Evolutionary conservation across 139 green algal genomes (phyloP).

Genomic region (Closterium sp.): DNA sequence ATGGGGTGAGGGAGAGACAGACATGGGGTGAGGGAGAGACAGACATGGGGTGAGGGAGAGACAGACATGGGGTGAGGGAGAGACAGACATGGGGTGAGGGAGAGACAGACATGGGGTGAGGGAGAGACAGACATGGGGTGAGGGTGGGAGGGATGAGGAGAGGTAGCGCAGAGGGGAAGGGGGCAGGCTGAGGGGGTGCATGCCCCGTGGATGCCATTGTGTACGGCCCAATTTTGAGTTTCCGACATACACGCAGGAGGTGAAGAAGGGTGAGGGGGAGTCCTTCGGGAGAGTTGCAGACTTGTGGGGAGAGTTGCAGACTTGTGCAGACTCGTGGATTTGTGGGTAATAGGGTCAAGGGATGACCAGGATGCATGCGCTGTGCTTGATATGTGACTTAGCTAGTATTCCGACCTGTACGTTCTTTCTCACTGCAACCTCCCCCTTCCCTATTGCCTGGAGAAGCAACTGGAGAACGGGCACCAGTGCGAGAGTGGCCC

Average conservation of each 20-base stretch:
- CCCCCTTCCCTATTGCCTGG: not conserved
- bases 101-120: not conserved
- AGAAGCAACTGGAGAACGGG: slow-evolving; percentile 70
- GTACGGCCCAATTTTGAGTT: not conserved
- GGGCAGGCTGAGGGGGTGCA: too few species aligned
- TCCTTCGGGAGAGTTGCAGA: too few species aligned
- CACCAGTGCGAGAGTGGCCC: slow-evolving; percentile 96
- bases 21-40: too few species aligned
- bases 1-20: slow-evolving; percentile 71
- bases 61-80: not conserved
- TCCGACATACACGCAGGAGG: not conserved
- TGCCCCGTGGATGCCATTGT: not conserved
- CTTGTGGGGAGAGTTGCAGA: too few species aligned
- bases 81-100: not conserved
- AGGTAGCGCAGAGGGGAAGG: too few species aligned
- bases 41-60: too few species aligned
- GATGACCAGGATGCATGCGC: too few species aligned
- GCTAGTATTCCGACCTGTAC: not conserved
- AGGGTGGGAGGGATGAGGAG: slow-evolving; percentile 82
- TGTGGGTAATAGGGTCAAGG: too few species aligned
- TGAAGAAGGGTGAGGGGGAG: too few species aligned
- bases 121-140: too few species aligned
- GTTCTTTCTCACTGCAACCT: slow-evolving; percentile 61
- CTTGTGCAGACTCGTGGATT: too few species aligned
- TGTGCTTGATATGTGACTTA: not conserved